Conservation (phyloP, 371 early-diverging fungal species). For the Blakeslea trispora region DNA sequence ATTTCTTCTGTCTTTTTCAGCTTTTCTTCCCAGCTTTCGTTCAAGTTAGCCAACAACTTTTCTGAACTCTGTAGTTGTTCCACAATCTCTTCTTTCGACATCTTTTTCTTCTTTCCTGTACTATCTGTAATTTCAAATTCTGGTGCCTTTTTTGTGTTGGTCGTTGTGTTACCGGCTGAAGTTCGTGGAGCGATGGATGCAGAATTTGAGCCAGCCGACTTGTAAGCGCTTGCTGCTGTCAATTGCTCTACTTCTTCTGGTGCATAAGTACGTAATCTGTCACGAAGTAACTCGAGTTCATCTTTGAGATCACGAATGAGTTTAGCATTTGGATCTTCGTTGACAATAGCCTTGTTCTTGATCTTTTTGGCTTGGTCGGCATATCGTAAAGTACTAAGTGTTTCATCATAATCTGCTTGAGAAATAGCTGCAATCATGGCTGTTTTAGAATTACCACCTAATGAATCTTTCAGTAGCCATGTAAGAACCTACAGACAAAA, state of each 20-base stretch:
- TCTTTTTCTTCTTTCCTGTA: constrained; percentile 50
- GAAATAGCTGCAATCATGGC: constrained; percentile 92
- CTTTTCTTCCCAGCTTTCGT: constrained; percentile 88
- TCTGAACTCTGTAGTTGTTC: constrained; percentile 88
- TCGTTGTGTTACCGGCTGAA: constrained; percentile 2
- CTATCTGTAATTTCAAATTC: constrained; percentile 55
- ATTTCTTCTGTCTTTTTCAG: constrained; percentile 75
- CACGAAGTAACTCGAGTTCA: constrained; percentile 74
- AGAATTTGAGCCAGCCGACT: constrained; percentile 14
- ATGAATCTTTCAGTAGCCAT: constrained; percentile 91
- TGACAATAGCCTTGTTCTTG: constrained; percentile 90
- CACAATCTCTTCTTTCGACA: constrained; percentile 63
- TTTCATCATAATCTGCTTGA: constrained; percentile 84
- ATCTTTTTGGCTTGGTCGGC: constrained; percentile 94
- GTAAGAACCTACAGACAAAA: constrained; percentile 90
- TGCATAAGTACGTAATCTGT: constrained; percentile 63
- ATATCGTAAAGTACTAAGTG: constrained; percentile 93
- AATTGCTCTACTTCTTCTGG: constrained; percentile 53
- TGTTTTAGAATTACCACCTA: constrained; percentile 94
- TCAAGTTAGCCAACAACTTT: constrained; percentile 82
- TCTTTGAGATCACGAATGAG: constrained; percentile 88
- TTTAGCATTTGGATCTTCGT: constrained; percentile 87
- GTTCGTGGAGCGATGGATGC: constrained; percentile 3
- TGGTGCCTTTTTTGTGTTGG: constrained; percentile 6
- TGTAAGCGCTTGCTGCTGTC: constrained; percentile 39